These are phyloP conservation scores for Umbilicaria muhlenbergii DNA, from an alignment of 495 filamentous ascomycete genomes.

Conservation along the genomic window DNA sequence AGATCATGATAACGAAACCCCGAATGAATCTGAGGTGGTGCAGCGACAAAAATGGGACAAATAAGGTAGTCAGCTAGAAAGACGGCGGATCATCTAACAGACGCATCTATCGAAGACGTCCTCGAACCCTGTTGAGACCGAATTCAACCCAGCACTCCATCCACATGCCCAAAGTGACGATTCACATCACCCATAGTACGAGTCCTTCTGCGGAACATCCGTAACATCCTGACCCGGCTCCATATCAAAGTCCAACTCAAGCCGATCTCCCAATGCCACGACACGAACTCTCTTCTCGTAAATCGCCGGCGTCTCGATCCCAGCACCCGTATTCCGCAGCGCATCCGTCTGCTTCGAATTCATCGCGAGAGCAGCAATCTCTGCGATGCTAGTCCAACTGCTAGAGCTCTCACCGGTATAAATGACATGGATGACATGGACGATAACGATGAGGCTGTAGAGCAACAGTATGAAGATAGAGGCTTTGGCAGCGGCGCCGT, in stretches of 20 bases:
- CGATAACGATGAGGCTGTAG: background rate
- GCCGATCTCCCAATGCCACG: background rate
- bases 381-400: conserved; percentile 1
- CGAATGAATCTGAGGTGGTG: too few species aligned
- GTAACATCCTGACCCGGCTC: too few species aligned
- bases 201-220: too few species aligned
- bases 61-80: too few species aligned
- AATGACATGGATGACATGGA: background rate
- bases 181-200: too few species aligned
- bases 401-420: background rate
- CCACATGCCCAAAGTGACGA: too few species aligned
- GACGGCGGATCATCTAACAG: too few species aligned
- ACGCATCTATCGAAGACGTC: too few species aligned
- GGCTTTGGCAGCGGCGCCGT: conserved; percentile 1
- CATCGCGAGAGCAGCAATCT: conserved; percentile 4
- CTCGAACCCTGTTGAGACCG: too few species aligned
- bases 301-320: background rate
- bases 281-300: background rate
- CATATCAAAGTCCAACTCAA: background rate
- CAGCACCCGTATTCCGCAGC: conserved; percentile 1
- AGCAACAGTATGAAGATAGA: conserved; percentile 2
- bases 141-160: too few species aligned
- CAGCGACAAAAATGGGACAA: too few species aligned
- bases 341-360: background rate
- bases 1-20: too few species aligned